A percentile compares a stretch with the other conserved stretches of the same genome.
These are phyloP conservation scores for Ceratocystis destructans DNA, from an alignment of 2,329 filamentous ascomycete genomes.

Conservation along the genomic window DNA sequence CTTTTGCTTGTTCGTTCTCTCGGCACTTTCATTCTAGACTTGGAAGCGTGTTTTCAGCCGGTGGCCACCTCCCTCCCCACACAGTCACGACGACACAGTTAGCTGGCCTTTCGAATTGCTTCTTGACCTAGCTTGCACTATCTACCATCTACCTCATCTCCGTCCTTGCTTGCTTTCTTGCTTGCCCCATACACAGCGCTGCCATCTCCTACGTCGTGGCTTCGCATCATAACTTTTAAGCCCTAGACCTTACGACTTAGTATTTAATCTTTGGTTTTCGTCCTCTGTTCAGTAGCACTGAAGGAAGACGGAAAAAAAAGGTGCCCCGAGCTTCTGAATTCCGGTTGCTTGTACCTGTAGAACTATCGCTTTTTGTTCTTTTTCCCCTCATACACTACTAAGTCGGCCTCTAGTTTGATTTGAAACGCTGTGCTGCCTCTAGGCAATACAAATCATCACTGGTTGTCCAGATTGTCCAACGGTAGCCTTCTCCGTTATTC, in stretches of 20 bases:
- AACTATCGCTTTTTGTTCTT: neutral
- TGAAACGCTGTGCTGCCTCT: neutral
- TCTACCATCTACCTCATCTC: neutral
- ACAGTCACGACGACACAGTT: constrained; percentile 11
- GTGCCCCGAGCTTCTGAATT: constrained; percentile 1
- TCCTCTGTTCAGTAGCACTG: neutral
- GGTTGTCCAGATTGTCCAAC: neutral
- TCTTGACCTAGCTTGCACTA: neutral
- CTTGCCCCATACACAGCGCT: neutral
- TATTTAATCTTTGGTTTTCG: constrained; percentile 15
- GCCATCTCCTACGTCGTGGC: constrained; percentile 6
- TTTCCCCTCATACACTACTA: constrained; percentile 1
- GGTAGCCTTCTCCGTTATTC: neutral
- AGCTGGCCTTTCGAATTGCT: constrained; percentile 3
- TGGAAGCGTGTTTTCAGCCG: neutral
- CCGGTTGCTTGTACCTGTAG: constrained; percentile 1
- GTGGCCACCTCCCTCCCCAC: neutral
- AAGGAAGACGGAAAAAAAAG: neutral
- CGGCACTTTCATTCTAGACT: neutral
- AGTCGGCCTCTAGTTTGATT: neutral
- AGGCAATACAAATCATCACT: neutral
- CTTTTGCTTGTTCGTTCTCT: neutral
- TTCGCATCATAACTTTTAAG: constrained; percentile 11
- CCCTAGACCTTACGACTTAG: constrained; percentile 16
- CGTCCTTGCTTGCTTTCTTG: neutral